These are phyloP conservation scores for Entomortierella beljakovae DNA, from an alignment of 192 early-diverging fungal genomes.

Conservation along the genomic window DNA sequence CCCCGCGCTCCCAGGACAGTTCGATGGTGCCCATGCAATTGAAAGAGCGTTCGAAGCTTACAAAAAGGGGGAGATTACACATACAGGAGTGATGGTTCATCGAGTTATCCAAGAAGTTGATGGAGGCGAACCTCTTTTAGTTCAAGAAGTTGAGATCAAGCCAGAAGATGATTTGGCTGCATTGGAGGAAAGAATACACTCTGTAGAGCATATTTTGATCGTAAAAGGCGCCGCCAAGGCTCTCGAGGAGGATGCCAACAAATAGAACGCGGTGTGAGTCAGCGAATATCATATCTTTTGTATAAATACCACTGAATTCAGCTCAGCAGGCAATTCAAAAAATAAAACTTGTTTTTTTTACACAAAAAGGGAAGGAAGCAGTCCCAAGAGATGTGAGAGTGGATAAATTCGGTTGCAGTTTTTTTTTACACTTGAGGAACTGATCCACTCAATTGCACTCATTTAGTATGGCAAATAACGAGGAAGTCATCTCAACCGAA, in stretches of 20 bases:
- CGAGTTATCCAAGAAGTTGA: slow-evolving; percentile 97
- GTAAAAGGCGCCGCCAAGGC: slow-evolving; percentile 76
- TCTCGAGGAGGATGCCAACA: slow-evolving; percentile 55
- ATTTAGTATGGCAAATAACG: slow-evolving; percentile 21
- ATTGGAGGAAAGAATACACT: slow-evolving; percentile 92
- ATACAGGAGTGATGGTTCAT: slow-evolving; percentile 93
- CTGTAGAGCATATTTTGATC: slow-evolving; percentile 88
- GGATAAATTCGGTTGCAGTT: too few relatives aligned
- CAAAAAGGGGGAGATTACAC: slow-evolving; percentile 74
- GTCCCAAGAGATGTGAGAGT: too few relatives aligned
- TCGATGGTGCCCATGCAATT: slow-evolving; percentile 98
- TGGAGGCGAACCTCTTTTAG: slow-evolving; percentile 89
- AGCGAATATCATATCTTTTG: not conserved
- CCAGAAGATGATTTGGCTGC: slow-evolving; percentile 81
- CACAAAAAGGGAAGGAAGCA: too few relatives aligned
- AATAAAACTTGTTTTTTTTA: too few relatives aligned
- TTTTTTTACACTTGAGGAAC: too few relatives aligned
- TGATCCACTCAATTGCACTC: too few relatives aligned
- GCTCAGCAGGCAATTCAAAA: too few relatives aligned
- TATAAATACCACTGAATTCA: not conserved
- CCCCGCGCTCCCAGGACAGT: slow-evolving; percentile 94
- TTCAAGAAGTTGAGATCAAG: slow-evolving; percentile 81
- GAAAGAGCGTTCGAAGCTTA: slow-evolving; percentile 93
- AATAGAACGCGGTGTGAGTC: slow-evolving; percentile 9
- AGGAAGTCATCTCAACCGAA: slow-evolving; percentile 25